phyloP scores from a whole-genome alignment of 2,329 filamentous ascomycete species.

The Dothistroma pini region DNA sequence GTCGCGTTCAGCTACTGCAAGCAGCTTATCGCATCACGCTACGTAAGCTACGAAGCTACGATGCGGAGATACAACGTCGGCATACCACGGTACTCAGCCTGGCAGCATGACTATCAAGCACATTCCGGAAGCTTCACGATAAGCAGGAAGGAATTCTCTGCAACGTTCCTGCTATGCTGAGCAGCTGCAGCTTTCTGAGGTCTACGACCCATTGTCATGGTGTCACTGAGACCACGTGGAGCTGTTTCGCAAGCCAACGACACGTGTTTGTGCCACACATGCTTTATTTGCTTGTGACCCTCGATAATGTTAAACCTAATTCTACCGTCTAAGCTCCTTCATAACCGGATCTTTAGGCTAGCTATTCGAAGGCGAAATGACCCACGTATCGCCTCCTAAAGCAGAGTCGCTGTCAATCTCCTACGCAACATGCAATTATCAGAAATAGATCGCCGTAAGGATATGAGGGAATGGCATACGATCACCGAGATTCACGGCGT shows the following conservation, averaged over 20 bases:
- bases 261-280: not conserved
- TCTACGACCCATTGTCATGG: not conserved
- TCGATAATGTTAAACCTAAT: constrained; percentile 41
- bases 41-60: not conserved
- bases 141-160: not conserved
- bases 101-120: not conserved
- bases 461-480: constrained; percentile 16
- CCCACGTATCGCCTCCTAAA: constrained; percentile 35
- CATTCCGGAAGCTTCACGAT: not conserved
- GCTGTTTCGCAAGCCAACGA: not conserved
- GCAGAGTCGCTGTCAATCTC: constrained; percentile 35
- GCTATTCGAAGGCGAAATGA: constrained; percentile 41
- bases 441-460: constrained; percentile 1
- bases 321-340: constrained; percentile 50
- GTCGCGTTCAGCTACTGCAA: not conserved
- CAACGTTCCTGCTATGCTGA: not conserved
- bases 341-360: constrained; percentile 50
- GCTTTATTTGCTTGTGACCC: constrained; percentile 18
- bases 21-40: not conserved
- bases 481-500: constrained; percentile 10
- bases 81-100: not conserved
- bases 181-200: not conserved
- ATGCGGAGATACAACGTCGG: not conserved
- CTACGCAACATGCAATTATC: constrained; percentile 18
- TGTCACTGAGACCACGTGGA: not conserved